These are phyloP conservation scores for Cryptococcus sp. DNA, from an alignment of 1,284 basidiomycete species.

Conservation along the genomic window DNA sequence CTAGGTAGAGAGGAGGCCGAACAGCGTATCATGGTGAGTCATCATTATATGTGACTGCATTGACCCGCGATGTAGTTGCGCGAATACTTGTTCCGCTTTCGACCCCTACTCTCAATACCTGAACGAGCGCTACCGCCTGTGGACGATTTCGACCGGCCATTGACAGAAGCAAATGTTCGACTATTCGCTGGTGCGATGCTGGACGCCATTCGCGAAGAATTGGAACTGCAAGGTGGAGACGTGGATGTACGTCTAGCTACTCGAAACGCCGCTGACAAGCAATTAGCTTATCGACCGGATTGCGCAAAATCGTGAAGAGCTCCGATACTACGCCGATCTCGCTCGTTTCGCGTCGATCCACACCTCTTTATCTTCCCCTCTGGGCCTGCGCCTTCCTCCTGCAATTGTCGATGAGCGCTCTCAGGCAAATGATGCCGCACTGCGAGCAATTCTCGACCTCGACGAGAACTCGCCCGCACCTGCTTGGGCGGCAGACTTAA, in stretches of 20 bases:
- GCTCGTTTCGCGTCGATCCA: slow-evolving; percentile 39
- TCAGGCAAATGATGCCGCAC: slow-evolving; percentile 25
- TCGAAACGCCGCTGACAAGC: not conserved
- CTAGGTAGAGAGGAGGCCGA: slow-evolving; percentile 28
- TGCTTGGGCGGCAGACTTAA: slow-evolving; percentile 28
- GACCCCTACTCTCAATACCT: slow-evolving; percentile 30
- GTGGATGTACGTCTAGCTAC: slow-evolving; percentile 19
- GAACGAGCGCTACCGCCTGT: slow-evolving; percentile 38
- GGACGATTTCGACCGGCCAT: slow-evolving; percentile 48
- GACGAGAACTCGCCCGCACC: slow-evolving; percentile 30
- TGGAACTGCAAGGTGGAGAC: slow-evolving; percentile 17
- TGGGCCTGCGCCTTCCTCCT: slow-evolving; percentile 25
- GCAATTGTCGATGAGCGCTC: slow-evolving; percentile 10
- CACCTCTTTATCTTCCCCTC: slow-evolving; percentile 21
- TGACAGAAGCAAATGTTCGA: slow-evolving; percentile 42
- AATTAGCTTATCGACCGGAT: slow-evolving; percentile 20
- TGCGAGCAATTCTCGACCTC: slow-evolving; percentile 35
- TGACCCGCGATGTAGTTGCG: slow-evolving; percentile 26
- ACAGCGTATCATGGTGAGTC: slow-evolving; percentile 31
- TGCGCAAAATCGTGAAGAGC: slow-evolving; percentile 38
- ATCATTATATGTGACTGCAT: not conserved
- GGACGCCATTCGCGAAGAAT: slow-evolving; percentile 32
- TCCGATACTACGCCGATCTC: slow-evolving; percentile 47
- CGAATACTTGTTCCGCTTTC: slow-evolving; percentile 44
- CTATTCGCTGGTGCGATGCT: slow-evolving; percentile 40